Evolutionary conservation across 768 basidiomycete genomes (phyloP).

Genomic region (Mycena albidolilacea): DNA sequence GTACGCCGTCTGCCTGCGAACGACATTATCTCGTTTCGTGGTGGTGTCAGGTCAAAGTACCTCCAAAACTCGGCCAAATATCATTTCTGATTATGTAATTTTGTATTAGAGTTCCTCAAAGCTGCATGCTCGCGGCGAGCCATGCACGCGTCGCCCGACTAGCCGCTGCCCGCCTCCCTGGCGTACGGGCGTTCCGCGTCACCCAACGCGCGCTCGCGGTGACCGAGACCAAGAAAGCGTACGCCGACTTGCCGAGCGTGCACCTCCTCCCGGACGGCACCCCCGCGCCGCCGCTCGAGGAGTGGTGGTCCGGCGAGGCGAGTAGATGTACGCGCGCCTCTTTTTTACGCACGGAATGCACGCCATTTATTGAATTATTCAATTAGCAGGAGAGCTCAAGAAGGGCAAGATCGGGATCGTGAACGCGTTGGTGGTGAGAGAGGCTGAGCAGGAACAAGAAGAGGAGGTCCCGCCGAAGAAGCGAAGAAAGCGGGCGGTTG

Average conservation of each 20-base stretch:
- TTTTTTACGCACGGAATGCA: neutral
- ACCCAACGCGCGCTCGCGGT: neutral
- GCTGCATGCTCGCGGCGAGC: slow-evolving; percentile 30
- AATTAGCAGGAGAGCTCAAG: slow-evolving; percentile 9
- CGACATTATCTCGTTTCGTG: slow-evolving; percentile 68
- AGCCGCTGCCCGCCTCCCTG: neutral
- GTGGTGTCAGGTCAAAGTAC: slow-evolving; percentile 20
- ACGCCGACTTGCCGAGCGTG: slow-evolving; percentile 60
- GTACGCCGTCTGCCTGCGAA: slow-evolving; percentile 89
- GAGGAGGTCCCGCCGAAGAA: slow-evolving; percentile 2
- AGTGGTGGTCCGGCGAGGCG: slow-evolving; percentile 45
- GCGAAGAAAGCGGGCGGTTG: slow-evolving; percentile 3
- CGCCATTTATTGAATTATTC: neutral
- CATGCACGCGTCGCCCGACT: slow-evolving; percentile 12
- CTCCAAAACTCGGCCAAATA: slow-evolving; percentile 39
- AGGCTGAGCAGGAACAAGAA: neutral
- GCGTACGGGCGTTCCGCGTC: slow-evolving; percentile 4
- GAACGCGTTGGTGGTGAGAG: neutral
- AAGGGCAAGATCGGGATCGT: neutral
- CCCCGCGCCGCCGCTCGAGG: slow-evolving; percentile 46
- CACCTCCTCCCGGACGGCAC: slow-evolving; percentile 49
- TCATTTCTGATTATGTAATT: neutral
- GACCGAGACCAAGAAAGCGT: slow-evolving; percentile 58
- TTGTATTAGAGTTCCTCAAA: neutral
- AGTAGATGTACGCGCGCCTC: slow-evolving; percentile 13